phyloP scores from a whole-genome alignment of 306 rosid genomes.

The Senna siamea region DNA sequence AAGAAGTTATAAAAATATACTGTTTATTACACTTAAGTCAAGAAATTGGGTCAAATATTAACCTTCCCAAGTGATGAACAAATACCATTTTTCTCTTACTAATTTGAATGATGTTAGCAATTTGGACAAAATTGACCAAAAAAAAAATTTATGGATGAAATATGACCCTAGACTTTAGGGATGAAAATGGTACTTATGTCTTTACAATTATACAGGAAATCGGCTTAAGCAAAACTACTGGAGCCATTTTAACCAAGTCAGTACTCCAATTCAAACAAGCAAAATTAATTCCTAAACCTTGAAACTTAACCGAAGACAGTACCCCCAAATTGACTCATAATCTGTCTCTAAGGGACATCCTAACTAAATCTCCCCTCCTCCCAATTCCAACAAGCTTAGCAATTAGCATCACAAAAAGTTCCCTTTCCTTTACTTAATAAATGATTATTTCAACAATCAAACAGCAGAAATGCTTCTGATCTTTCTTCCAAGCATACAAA shows the following conservation, averaged over 20 bases:
- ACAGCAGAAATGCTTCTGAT: neutral
- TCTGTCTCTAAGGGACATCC: slow-evolving; percentile 12
- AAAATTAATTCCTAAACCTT: neutral
- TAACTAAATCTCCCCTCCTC: slow-evolving; percentile 10
- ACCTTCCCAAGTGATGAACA: too few relatives aligned
- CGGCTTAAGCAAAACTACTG: slow-evolving; percentile 8
- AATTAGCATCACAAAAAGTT: slow-evolving; percentile 8
- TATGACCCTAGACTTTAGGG: too few relatives aligned
- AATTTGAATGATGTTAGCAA: too few relatives aligned
- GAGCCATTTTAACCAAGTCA: neutral
- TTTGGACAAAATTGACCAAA: too few relatives aligned
- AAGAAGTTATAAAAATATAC: too few relatives aligned
- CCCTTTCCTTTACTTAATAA: neutral
- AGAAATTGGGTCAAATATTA: too few relatives aligned
- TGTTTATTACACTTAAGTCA: too few relatives aligned
- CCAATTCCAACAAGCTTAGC: slow-evolving; percentile 19
- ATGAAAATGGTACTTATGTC: too few relatives aligned
- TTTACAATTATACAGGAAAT: neutral
- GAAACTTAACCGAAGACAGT: slow-evolving; percentile 17
- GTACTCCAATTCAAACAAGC: neutral
- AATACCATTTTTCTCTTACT: too few relatives aligned
- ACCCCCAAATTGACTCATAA: slow-evolving; percentile 3
- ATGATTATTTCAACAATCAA: neutral
- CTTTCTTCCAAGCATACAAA: neutral
- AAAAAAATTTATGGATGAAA: too few relatives aligned